Percentiles rank a stretch among this genome's conserved stretches.
Conservation (phyloP, 1,139 yeast genomes). For the Candida mesenterica region DNA sequence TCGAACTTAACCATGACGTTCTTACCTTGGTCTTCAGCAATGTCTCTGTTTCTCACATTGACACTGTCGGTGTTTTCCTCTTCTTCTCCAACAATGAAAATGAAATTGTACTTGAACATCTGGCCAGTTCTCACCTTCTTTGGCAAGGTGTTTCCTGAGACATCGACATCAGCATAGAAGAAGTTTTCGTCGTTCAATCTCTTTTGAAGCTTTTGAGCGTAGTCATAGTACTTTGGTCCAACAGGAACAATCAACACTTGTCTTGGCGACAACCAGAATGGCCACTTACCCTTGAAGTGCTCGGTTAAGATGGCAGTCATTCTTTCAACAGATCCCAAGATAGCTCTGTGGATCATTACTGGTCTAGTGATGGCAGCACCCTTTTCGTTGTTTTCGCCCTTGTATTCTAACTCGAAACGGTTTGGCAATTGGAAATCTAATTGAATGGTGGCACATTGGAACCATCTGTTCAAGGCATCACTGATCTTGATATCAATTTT, state of each 20-base stretch:
- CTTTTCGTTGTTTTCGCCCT: conserved; percentile 63
- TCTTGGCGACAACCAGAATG: conserved; percentile 98
- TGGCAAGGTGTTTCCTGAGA: conserved; percentile 90
- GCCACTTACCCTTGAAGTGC: conserved; percentile 98
- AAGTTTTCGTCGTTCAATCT: conserved; percentile 60
- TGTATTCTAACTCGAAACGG: conserved; percentile 85
- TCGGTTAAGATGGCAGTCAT: conserved; percentile 97
- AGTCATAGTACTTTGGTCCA: conserved; percentile 86
- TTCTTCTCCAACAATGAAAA: conserved; percentile 94
- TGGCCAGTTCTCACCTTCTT: conserved; percentile 97
- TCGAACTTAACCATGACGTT: conserved; percentile 75
- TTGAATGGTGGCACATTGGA: conserved; percentile 97
- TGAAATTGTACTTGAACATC: conserved; percentile 86
- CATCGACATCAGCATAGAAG: conserved; percentile 88
- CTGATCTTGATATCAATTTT: conserved; percentile 92
- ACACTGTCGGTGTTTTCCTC: conserved; percentile 78
- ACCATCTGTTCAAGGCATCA: conserved; percentile 91
- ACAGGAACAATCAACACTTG: conserved; percentile 94
- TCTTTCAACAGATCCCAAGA: conserved; percentile 95
- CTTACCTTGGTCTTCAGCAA: conserved; percentile 79
- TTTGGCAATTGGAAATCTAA: conserved; percentile 95
- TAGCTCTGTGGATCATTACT: conserved; percentile 98
- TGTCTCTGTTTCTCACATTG: conserved; percentile 91
- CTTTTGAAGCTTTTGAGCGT: conserved; percentile 78
- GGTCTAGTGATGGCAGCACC: conserved; percentile 56